Percentiles rank a stretch among this genome's conserved stretches.
Conservation (phyloP, 2,329 filamentous ascomycete species). For the Aspergillus sp. region DNA sequence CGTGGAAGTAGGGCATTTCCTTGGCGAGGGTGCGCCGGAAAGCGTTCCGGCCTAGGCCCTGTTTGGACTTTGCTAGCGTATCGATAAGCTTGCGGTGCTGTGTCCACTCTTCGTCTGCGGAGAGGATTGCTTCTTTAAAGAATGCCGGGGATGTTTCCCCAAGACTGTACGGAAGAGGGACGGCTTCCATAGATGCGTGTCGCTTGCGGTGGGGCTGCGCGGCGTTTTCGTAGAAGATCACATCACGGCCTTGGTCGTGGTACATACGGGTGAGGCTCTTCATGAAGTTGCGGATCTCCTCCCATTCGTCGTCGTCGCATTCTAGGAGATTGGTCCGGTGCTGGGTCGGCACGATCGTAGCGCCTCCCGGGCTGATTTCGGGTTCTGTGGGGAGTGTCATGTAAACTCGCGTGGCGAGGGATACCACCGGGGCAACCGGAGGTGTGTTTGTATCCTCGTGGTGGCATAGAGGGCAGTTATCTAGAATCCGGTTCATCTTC, state of each 20-base stretch:
- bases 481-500: conserved; percentile 81
- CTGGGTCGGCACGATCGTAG: conserved; percentile 83
- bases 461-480: conserved; percentile 85
- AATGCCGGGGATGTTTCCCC: conserved; percentile 90
- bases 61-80: conserved; percentile 60
- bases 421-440: conserved; percentile 80
- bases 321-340: conserved; percentile 90
- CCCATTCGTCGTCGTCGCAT: conserved; percentile 99
- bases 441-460: conserved; percentile 79
- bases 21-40: conserved; percentile 83
- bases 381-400: conserved; percentile 88
- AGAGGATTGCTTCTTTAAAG: conserved; percentile 90
- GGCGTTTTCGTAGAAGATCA: conserved; percentile 97
- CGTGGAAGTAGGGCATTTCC: conserved; percentile 98
- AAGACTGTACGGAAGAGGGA: conserved; percentile 87
- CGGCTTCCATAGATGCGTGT: conserved; percentile 81
- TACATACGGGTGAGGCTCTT: conserved; percentile 93
- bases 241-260: conserved; percentile 85
- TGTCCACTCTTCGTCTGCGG: conserved; percentile 87
- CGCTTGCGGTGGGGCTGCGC: conserved; percentile 73
- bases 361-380: conserved; percentile 78
- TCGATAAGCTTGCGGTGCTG: conserved; percentile 96
- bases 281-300: conserved; percentile 99
- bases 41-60: conserved; percentile 72
- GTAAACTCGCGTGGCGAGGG: conserved; percentile 81